Evolutionary conservation across 2,329 filamentous ascomycete genomes (phyloP).

Genomic region (Paraphaeosphaeria sporulosa): DNA sequence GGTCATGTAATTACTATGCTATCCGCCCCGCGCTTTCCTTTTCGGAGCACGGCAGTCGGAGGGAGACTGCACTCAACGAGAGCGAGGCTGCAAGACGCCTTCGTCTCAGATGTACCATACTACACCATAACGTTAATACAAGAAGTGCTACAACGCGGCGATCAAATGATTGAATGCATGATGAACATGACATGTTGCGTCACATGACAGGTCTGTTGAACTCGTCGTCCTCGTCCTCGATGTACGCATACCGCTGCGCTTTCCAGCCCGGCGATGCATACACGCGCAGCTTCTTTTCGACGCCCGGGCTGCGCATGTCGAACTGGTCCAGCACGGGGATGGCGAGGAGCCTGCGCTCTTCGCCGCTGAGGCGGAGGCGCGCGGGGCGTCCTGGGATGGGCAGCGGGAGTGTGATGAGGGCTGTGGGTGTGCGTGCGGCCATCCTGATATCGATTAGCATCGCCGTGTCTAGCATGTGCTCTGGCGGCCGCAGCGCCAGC

Average conservation of each 20-base stretch:
- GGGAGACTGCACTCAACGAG: background rate
- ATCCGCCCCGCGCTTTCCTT: background rate
- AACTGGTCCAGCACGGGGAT: conserved; percentile 14
- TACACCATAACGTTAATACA: background rate
- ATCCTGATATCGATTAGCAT: conserved; percentile 14
- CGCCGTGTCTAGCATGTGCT: background rate
- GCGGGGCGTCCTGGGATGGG: background rate
- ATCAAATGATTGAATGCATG: no score
- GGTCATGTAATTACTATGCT: background rate
- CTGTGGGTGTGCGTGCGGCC: background rate
- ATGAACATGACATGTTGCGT: background rate
- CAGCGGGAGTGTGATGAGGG: background rate
- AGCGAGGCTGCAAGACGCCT: background rate
- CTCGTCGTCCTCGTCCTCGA: conserved; percentile 44
- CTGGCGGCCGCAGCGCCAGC: background rate
- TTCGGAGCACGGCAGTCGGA: background rate
- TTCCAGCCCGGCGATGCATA: conserved; percentile 30
- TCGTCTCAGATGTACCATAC: background rate
- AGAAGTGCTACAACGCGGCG: background rate
- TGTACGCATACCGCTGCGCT: conserved; percentile 35
- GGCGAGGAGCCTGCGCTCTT: conserved; percentile 31
- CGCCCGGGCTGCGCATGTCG: conserved; percentile 29
- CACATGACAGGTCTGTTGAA: conserved; percentile 43
- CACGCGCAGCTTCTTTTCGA: conserved; percentile 36
- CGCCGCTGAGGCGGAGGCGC: conserved; percentile 29